phyloP scores from a whole-genome alignment of 192 early-diverging fungal genomes.

The Dimargaris verticillata region DNA sequence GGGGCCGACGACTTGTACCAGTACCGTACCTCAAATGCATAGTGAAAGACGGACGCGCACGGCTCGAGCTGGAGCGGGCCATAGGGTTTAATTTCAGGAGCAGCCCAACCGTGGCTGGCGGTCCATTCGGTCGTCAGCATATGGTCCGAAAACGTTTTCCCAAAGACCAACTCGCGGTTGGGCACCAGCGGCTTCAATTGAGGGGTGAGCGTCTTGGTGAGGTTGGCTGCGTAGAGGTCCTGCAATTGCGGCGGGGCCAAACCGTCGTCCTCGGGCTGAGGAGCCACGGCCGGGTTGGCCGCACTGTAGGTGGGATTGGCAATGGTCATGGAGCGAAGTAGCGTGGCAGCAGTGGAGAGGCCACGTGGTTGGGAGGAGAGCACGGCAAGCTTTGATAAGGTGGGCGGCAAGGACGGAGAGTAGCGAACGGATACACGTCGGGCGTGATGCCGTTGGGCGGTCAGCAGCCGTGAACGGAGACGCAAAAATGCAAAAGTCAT shows the following conservation, averaged over 20 bases:
- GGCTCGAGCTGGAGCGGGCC: constrained; percentile 68
- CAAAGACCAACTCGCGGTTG: constrained; percentile 50
- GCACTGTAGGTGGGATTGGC: not conserved
- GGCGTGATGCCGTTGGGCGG: not conserved
- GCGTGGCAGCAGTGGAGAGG: not conserved
- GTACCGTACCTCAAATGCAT: constrained; percentile 48
- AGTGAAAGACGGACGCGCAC: constrained; percentile 81
- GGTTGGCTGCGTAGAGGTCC: constrained; percentile 5
- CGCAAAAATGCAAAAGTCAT: no score
- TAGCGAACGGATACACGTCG: not conserved
- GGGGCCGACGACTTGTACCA: no score
- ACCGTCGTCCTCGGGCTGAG: not conserved
- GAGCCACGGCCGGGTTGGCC: constrained; percentile 5
- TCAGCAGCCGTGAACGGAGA: not conserved
- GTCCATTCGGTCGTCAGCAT: constrained; percentile 85
- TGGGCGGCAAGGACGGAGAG: not conserved
- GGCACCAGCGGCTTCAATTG: constrained; percentile 18
- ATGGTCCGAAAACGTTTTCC: constrained; percentile 84
- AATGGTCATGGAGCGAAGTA: constrained; percentile 5
- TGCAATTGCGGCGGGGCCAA: not conserved
- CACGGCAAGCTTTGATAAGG: not conserved
- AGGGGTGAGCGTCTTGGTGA: constrained; percentile 21
- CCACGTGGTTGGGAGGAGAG: not conserved
- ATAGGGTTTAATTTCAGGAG: constrained; percentile 77
- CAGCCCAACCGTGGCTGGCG: constrained; percentile 48